Evolutionary conservation across 2,329 filamentous ascomycete genomes (phyloP).

Genomic region (Paecilomyces dactylethromorphus): DNA sequence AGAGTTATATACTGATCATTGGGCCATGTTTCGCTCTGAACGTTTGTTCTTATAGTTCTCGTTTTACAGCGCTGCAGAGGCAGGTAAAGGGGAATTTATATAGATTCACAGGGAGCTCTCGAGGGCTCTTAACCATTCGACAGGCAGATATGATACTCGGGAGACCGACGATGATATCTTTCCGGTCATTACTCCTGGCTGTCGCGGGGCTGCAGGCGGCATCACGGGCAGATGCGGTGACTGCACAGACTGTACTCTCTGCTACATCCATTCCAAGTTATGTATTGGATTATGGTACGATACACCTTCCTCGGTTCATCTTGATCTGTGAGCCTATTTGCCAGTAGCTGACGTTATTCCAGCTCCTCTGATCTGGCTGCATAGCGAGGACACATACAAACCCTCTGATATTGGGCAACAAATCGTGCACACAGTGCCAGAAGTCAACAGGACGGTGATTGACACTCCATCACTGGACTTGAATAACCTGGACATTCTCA

Average conservation of each 20-base stretch:
- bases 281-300: constrained; percentile 41
- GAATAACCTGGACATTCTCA: constrained; percentile 43
- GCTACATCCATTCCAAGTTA: constrained; percentile 32
- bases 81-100: background rate
- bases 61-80: background rate
- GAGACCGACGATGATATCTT: background rate
- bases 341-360: background rate
- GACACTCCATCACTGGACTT: constrained; percentile 37
- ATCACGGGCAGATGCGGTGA: background rate
- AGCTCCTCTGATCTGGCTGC: constrained; percentile 49
- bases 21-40: background rate
- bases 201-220: background rate
- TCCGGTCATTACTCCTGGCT: background rate
- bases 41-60: background rate
- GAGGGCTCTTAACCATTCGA: background rate
- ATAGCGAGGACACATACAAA: constrained; percentile 42
- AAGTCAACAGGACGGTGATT: constrained; percentile 37
- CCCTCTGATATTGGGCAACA: constrained; percentile 45
- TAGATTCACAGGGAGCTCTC: background rate
- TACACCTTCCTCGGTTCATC: background rate
- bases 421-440: constrained; percentile 40
- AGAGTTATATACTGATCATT: background rate
- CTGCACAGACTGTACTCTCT: constrained; percentile 2
- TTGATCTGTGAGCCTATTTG: background rate
- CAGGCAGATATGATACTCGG: background rate